These are phyloP conservation scores for Lodderomyces metapsilosis DNA, from an alignment of 1,139 yeast species.

Conservation along the genomic window DNA sequence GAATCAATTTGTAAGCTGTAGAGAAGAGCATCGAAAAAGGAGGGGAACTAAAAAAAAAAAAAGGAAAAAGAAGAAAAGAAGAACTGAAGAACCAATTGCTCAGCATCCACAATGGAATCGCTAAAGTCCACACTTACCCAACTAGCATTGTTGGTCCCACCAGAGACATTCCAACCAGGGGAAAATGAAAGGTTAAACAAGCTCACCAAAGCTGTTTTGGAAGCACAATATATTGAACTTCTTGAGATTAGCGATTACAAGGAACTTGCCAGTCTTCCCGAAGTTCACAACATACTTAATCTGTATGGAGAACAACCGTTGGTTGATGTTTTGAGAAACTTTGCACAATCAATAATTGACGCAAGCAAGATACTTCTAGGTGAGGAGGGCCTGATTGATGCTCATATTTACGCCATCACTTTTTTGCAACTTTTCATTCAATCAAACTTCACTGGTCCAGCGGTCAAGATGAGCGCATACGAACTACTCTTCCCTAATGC, in stretches of 20 bases:
- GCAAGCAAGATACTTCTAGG: conserved; percentile 1
- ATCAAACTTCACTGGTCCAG: conserved; percentile 84
- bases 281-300: conserved; percentile 14
- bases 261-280: conserved; percentile 13
- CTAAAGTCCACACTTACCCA: conserved; percentile 10
- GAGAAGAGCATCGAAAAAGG: not conserved
- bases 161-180: conserved; percentile 9
- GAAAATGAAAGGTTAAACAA: conserved; percentile 4
- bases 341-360: conserved; percentile 18
- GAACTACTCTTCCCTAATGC: conserved; percentile 31
- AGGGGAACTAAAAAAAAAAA: conserved; percentile 1
- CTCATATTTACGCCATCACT: conserved; percentile 50
- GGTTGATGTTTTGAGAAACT: conserved; percentile 19
- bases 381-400: conserved; percentile 19
- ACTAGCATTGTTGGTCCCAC: conserved; percentile 14
- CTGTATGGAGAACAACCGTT: conserved; percentile 23
- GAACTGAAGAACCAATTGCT: not conserved
- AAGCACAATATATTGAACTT: conserved; percentile 10
- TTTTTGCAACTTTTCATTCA: conserved; percentile 71
- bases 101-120: conserved; percentile 7
- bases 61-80: not conserved
- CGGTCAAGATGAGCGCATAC: conserved; percentile 36
- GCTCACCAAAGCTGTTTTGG: conserved; percentile 9
- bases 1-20: too few species aligned
- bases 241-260: conserved; percentile 13